phyloP scores from a whole-genome alignment of 2,329 filamentous ascomycete species.

The Aspergillus uvarum region DNA sequence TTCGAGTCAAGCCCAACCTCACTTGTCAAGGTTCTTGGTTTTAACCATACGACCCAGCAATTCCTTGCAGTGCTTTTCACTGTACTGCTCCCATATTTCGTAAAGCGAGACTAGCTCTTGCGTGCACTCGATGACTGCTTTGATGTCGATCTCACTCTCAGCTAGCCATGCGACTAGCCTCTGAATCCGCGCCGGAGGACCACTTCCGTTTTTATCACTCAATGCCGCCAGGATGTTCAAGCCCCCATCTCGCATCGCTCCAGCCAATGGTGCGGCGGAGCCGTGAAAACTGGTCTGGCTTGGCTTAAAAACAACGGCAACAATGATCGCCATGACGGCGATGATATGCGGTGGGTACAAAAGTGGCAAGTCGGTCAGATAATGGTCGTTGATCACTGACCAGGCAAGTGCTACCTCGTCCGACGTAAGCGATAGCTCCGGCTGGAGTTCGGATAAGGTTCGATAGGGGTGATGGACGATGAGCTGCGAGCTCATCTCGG shows the following conservation, averaged over 20 bases:
- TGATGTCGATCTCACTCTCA: conserved; percentile 80
- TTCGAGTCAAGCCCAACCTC: conserved; percentile 18
- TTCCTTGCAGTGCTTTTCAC: conserved; percentile 65
- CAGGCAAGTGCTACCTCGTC: conserved; percentile 78
- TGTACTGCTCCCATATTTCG: conserved; percentile 69
- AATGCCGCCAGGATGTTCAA: conserved; percentile 37
- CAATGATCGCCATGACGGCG: conserved; percentile 80
- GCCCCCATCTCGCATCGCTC: conserved; percentile 38
- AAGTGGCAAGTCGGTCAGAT: conserved; percentile 86
- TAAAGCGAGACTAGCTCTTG: conserved; percentile 92
- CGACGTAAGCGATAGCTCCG: conserved; percentile 67
- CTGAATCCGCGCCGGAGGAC: conserved; percentile 48
- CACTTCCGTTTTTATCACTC: conserved; percentile 31
- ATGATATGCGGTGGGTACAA: conserved; percentile 83
- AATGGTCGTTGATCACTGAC: conserved; percentile 87
- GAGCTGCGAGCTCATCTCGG: conserved; percentile 84
- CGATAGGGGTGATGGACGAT: conserved; percentile 91
- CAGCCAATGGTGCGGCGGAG: conserved; percentile 34
- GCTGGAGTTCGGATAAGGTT: conserved; percentile 69
- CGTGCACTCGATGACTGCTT: conserved; percentile 81
- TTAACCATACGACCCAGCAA: conserved; percentile 63
- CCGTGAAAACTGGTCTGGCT: conserved; percentile 45
- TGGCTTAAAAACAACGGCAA: conserved; percentile 79
- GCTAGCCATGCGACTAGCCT: conserved; percentile 79
- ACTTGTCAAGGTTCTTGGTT: conserved; percentile 58